A percentile compares a stretch with the other conserved stretches of the same genome.
These are phyloP conservation scores for Russula virescens DNA, from an alignment of 768 basidiomycete genomes.

Conservation along the genomic window DNA sequence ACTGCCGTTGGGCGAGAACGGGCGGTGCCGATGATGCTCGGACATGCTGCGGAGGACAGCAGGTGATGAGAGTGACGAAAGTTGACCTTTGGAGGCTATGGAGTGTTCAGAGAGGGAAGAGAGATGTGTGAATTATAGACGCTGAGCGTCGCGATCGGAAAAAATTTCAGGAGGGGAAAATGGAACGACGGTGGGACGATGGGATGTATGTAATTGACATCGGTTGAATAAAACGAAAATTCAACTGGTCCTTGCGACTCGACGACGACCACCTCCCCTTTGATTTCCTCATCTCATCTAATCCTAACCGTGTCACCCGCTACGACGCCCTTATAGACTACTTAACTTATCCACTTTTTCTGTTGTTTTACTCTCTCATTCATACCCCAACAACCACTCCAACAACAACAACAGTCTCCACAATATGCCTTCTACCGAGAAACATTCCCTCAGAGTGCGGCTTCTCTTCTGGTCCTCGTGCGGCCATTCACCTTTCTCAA, in stretches of 20 bases:
- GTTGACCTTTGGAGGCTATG: too few species aligned
- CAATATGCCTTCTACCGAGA: slow-evolving; percentile 15
- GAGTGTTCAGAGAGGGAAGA: neutral
- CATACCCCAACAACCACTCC: neutral
- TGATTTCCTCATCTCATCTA: slow-evolving; percentile 13
- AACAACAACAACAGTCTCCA: too few species aligned
- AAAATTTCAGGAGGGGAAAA: neutral
- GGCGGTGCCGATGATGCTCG: too few species aligned
- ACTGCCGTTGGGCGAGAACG: too few species aligned
- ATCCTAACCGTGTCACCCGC: slow-evolving; percentile 7
- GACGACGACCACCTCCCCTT: neutral
- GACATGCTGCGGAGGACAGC: too few species aligned
- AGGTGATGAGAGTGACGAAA: too few species aligned
- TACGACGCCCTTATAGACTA: neutral
- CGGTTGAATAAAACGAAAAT: neutral
- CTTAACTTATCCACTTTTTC: slow-evolving; percentile 17
- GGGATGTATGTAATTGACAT: neutral
- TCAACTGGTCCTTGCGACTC: neutral
- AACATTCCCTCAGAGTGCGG: slow-evolving; percentile 12
- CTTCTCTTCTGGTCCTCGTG: neutral
- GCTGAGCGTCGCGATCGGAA: neutral
- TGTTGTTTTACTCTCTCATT: slow-evolving; percentile 7
- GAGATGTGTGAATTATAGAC: neutral
- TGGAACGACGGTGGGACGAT: neutral
- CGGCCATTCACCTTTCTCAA: slow-evolving; percentile 20